Evolutionary conservation across 495 filamentous ascomycete genomes (phyloP), one percentile per base, ranked within the genome.

Genomic region (Chaetomium cochliodes): DNA sequence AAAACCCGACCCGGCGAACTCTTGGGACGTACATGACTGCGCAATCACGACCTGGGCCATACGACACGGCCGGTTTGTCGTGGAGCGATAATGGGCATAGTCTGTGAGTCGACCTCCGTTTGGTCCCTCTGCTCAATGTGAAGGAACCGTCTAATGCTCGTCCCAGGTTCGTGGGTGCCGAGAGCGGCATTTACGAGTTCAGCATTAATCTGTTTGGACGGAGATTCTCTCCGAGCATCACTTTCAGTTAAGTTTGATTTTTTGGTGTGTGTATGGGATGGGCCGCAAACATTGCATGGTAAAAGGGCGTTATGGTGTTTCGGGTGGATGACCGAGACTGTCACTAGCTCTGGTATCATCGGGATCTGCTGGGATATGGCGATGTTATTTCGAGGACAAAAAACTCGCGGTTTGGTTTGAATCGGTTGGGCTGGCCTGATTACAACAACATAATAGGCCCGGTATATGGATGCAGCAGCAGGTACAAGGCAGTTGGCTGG

Each of bases 111-210:
- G 25, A 56, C 57, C 60, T 37, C 2, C 8, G 11, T 7, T 11
- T 15, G 23, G 0, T 15, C 37, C 12, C 8, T 1, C 50, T 16
- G 23, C 49, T 12, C 23, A n/a, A 15, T 28, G 50, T 55, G 18
- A n/a, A n/a, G 51, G 51, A 54, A 26, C 3, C 6, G 18, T 49
- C 72, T 76, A 47, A 76, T 68, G 37, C 37, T 6, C 26, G 28
- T 60, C 50, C 9, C 62, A 70, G 90, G 64, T 92, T 87, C 67
- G 80, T 90, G 68, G 90, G 83, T n/a, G 89, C 88, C 4, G 81
- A 90, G 59, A 82, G 88, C 56, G 90, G 90, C 22, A 88, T 93
- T 20, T 88, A 90, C 64, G 87, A 92, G 74, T 90, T 86, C 65
- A 81, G 81, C 25, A 78, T 92, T 61, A 88, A 93, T 69, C 70